Percentiles rank a stretch among this genome's conserved stretches.
These are phyloP conservation scores for Eucalyptus microcorys DNA, from an alignment of 345 rosid species.

Conservation along the genomic window DNA sequence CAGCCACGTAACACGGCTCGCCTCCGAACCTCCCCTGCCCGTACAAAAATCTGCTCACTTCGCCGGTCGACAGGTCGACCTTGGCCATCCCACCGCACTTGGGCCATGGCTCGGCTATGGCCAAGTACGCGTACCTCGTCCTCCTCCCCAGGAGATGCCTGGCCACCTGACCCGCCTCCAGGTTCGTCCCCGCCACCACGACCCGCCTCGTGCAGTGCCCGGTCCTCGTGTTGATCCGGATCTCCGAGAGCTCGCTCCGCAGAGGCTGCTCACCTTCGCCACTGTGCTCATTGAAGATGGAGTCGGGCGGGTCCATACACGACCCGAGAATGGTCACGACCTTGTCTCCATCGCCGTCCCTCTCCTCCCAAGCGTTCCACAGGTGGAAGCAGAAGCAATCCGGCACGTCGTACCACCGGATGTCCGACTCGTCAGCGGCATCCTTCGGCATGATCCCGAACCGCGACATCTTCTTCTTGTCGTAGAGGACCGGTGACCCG, in stretches of 20 bases:
- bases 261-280: conserved; percentile 11
- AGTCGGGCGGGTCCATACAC: conserved; percentile 70
- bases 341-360: conserved; percentile 10
- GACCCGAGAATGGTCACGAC: conserved; percentile 43
- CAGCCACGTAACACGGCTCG: conserved; percentile 41
- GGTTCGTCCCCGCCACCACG: conserved; percentile 25
- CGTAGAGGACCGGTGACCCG: conserved; percentile 63
- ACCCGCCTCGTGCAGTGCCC: conserved; percentile 23
- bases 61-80: conserved; percentile 34
- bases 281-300: conserved; percentile 39
- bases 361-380: conserved; percentile 81
- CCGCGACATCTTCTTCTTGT: conserved; percentile 29
- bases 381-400: conserved; percentile 61
- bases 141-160: conserved; percentile 17
- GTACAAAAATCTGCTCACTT: conserved; percentile 24
- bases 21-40: conserved; percentile 53
- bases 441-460: conserved; percentile 36
- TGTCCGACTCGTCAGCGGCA: conserved; percentile 20
- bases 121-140: conserved; percentile 49
- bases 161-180: conserved; percentile 65
- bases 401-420: conserved; percentile 48
- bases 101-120: conserved; percentile 80
- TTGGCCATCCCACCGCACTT: conserved; percentile 54
- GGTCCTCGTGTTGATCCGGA: conserved; percentile 41
- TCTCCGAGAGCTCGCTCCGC: conserved; percentile 33